Percentiles rank a stretch among this genome's conserved stretches.
Conservation (phyloP, 2,329 filamentous ascomycete genomes). For the Colletotrichum destructivum region DNA sequence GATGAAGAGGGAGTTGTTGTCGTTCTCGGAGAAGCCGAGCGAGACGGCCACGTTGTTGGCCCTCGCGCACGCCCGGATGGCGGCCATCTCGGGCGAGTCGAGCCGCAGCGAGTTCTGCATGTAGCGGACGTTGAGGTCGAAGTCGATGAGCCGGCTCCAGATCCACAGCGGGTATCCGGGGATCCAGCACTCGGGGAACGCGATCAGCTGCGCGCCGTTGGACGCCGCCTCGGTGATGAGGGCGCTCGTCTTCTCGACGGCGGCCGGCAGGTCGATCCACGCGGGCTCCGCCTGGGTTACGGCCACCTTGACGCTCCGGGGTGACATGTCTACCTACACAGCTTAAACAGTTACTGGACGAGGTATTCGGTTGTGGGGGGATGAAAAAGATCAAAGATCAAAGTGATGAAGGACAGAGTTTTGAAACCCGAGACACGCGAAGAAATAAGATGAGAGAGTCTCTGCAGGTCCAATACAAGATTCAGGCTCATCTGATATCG, state of each 20-base stretch:
- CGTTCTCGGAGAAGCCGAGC: constrained; percentile 65
- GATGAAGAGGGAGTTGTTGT: constrained; percentile 62
- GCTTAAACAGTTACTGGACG: too few relatives aligned
- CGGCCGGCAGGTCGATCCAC: constrained; percentile 71
- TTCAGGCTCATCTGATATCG: neutral
- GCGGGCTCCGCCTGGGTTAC: constrained; percentile 72
- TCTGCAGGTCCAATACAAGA: neutral
- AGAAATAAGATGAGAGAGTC: neutral
- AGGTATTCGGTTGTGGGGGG: neutral
- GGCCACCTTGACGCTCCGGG: constrained; percentile 54
- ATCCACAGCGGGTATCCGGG: constrained; percentile 68
- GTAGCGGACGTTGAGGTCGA: constrained; percentile 48
- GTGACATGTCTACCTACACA: neutral
- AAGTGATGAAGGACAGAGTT: neutral
- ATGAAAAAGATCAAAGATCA: too few relatives aligned
- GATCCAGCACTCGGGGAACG: constrained; percentile 69
- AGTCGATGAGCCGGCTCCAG: constrained; percentile 52
- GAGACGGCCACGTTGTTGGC: constrained; percentile 62
- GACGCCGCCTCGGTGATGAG: constrained; percentile 70
- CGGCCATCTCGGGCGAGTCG: constrained; percentile 60
- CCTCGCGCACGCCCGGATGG: constrained; percentile 57
- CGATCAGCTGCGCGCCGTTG: constrained; percentile 68
- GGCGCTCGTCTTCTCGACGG: constrained; percentile 69
- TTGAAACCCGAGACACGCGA: neutral
- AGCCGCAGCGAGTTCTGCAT: constrained; percentile 59